Evolutionary conservation across 768 basidiomycete species (phyloP), one percentile per base, ranked within the genome.

Genomic region (Xerocomellus dryophilus): DNA sequence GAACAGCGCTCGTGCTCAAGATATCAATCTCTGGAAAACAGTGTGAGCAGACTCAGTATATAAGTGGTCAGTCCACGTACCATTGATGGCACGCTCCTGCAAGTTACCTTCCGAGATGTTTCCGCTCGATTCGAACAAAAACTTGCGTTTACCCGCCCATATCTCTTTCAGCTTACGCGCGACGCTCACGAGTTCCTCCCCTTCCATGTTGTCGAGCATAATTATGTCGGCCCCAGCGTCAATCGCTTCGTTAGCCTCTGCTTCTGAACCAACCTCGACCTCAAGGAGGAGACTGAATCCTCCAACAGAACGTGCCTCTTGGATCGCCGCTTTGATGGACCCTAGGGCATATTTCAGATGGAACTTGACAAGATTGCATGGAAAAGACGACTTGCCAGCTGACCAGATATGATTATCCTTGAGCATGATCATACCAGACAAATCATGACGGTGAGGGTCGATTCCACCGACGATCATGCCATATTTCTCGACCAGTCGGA

Each of bases 371-470:
- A 23, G 23, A 52, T 4, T 31, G 25, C 29, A 40, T 20, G 7
- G 11, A 18, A 5, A 43, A 34, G 23, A 38, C 35, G 27, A 59
- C 78, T 56, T 65, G 86, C 94, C 94, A 40, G 86, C 90, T 4
- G 94, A 96, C 95, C 94, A 98, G 66, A 98, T 91, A 68, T 99
- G 97, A 68, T 99, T 99, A 64, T 99, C 97, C 73, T 98, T 98
- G 64, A 99, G 83, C 97, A 99, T 99, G 66, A 99, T 95, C 97
- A 99, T 98, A 68, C 90, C 91, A 27, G 91, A 94, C n/a, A 98
- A 79, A 70, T 98, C 95, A 61, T 97, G 88, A 21, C 97, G 83
- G 75, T 99, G 97, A 9, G 91, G 76, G 68, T 99, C 96, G 62
- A 98, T 88, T 7, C 97, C 97, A 17, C 97, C 97, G 14, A 98